These are phyloP conservation scores for Xylariales sp. DNA, from an alignment of 2,329 filamentous ascomycete species.

Conservation along the genomic window DNA sequence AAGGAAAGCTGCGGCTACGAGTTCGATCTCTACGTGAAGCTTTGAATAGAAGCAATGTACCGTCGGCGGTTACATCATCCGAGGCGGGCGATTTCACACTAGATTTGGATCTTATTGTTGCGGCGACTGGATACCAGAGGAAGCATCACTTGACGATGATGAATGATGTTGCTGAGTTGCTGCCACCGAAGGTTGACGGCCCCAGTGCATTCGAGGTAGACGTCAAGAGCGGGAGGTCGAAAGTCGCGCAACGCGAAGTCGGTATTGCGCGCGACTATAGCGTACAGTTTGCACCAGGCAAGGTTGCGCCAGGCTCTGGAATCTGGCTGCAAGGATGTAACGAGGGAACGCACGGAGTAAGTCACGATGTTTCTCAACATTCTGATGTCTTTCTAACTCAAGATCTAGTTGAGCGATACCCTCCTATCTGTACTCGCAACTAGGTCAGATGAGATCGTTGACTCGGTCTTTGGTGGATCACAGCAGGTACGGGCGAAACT, in stretches of 20 bases:
- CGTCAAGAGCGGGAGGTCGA: constrained; percentile 17
- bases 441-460: constrained; percentile 71
- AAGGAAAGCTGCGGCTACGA: constrained; percentile 49
- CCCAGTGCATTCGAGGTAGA: constrained; percentile 15
- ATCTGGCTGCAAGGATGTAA: constrained; percentile 94
- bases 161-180: constrained; percentile 54
- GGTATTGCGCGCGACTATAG: constrained; percentile 71
- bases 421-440: constrained; percentile 74
- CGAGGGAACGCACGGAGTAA: constrained; percentile 85
- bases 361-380: constrained; percentile 30
- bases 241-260: constrained; percentile 46
- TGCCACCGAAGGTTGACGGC: constrained; percentile 42
- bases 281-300: constrained; percentile 63
- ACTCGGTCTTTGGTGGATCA: constrained; percentile 60
- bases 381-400: constrained; percentile 1
- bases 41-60: constrained; percentile 33
- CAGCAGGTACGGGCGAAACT: constrained; percentile 2
- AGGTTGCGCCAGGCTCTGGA: constrained; percentile 68
- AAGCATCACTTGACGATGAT: constrained; percentile 77
- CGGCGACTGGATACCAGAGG: constrained; percentile 81
- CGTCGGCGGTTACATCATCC: constrained; percentile 21
- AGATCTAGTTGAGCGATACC: constrained; percentile 66
- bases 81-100: constrained; percentile 49
- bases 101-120: constrained; percentile 75
- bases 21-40: constrained; percentile 43